Percentiles rank a stretch among this genome's conserved stretches.
Evolutionary conservation across 345 rosid genomes (phyloP).

Genomic region (Populus pruinosa): DNA sequence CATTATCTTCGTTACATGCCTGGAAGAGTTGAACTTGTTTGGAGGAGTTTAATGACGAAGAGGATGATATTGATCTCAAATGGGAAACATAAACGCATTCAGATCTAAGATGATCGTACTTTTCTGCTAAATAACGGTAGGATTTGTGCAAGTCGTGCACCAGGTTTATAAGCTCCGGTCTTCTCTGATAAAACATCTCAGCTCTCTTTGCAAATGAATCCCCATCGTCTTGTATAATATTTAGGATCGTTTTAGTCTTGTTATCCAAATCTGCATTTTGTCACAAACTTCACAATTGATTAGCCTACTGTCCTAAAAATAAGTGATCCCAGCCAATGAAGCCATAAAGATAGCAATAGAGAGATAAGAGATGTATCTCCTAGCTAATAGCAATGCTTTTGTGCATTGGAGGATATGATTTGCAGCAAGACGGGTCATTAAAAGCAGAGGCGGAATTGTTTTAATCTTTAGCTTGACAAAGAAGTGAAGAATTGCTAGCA

Average conservation of each 20-base stretch:
- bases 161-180: slow-evolving; percentile 21
- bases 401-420: not conserved
- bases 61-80: not conserved
- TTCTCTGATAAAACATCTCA: slow-evolving; percentile 21
- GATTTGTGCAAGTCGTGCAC: slow-evolving; percentile 18
- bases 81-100: not conserved
- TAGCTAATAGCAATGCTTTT: not conserved
- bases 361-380: not conserved
- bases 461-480: not conserved
- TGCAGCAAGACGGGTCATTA: not conserved
- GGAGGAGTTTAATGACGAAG: not conserved
- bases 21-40: not conserved
- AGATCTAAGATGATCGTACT: slow-evolving; percentile 16
- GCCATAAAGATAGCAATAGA: not conserved
- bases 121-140: slow-evolving; percentile 19
- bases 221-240: slow-evolving; percentile 22
- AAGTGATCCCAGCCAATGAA: not conserved
- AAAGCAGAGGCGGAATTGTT: not conserved
- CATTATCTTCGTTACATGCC: not conserved
- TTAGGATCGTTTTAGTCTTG: slow-evolving; percentile 12
- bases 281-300: not conserved
- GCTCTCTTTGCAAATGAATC: slow-evolving; percentile 27
- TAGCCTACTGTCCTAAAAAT: not conserved
- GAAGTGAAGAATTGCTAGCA: not conserved
- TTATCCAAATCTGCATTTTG: slow-evolving; percentile 23